These are phyloP conservation scores for Rhododendron molle DNA, from an alignment of 148 eudicot genomes.

Conservation along the genomic window DNA sequence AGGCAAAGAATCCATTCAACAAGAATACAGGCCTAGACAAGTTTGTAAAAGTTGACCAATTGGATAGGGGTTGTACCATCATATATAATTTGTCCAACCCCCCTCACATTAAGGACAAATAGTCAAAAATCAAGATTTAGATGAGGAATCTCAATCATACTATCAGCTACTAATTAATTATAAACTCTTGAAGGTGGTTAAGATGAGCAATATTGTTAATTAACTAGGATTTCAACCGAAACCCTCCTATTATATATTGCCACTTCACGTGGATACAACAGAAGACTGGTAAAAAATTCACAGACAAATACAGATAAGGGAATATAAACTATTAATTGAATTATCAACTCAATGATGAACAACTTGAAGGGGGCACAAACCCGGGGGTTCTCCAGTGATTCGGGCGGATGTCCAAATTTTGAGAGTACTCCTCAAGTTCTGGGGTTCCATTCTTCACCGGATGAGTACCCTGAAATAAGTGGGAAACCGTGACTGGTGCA, in stretches of 20 bases:
- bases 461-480: too few species aligned
- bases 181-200: slow-evolving; percentile 11
- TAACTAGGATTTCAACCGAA: slow-evolving; percentile 16
- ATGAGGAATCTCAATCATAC: background rate
- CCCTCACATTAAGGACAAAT: background rate
- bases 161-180: background rate
- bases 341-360: background rate
- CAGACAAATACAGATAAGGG: background rate
- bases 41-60: background rate
- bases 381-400: too few species aligned
- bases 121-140: slow-evolving; percentile 20
- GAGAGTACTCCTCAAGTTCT: too few species aligned
- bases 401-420: too few species aligned
- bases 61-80: background rate
- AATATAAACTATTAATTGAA: background rate
- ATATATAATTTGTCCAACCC: background rate
- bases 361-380: too few species aligned
- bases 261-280: slow-evolving; percentile 18
- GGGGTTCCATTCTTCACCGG: too few species aligned
- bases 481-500: too few species aligned
- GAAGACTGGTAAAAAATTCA: background rate
- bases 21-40: background rate
- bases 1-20: background rate
- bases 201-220: slow-evolving; percentile 12
- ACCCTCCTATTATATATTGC: background rate